Conservation (phyloP, 2,329 filamentous ascomycete genomes). For the Botrytis fragariae region DNA sequence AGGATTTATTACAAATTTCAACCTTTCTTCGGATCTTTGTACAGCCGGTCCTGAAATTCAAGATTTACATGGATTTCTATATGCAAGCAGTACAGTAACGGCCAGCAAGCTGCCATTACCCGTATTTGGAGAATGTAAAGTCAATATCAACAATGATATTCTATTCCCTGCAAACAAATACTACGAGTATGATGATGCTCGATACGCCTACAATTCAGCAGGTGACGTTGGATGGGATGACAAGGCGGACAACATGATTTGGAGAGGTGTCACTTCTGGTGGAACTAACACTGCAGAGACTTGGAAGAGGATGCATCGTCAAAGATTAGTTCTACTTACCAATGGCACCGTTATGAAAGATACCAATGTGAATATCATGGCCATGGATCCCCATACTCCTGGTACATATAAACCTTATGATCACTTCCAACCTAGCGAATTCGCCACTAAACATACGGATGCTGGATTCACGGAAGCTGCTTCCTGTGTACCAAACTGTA, state of each 20-base stretch:
- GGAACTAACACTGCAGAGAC: conserved; percentile 50
- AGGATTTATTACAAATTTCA: conserved; percentile 57
- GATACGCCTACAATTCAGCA: conserved; percentile 55
- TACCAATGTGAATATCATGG: conserved; percentile 40
- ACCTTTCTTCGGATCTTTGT: conserved; percentile 56
- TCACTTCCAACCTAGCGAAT: conserved; percentile 45
- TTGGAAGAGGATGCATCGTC: conserved; percentile 56
- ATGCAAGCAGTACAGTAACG: conserved; percentile 51
- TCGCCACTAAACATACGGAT: conserved; percentile 37
- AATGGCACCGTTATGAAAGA: conserved; percentile 49
- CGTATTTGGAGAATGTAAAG: conserved; percentile 61
- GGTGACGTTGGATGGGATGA: conserved; percentile 57
- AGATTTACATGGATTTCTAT: conserved; percentile 55
- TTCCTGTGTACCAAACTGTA: conserved; percentile 47
- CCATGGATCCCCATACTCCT: conserved; percentile 37
- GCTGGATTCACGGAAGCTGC: conserved; percentile 41
- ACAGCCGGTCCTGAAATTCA: conserved; percentile 50
- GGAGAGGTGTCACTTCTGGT: conserved; percentile 65
- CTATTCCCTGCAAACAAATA: conserved; percentile 65
- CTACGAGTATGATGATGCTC: conserved; percentile 51
- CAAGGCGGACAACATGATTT: conserved; percentile 56
- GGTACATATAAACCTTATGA: conserved; percentile 43
- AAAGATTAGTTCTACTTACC: conserved; percentile 55
- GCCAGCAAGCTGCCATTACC: conserved; percentile 56
- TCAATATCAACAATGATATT: conserved; percentile 62